phyloP scores from a whole-genome alignment of 2,329 filamentous ascomycete genomes.

The Ophidiomyces ophidiicola region DNA sequence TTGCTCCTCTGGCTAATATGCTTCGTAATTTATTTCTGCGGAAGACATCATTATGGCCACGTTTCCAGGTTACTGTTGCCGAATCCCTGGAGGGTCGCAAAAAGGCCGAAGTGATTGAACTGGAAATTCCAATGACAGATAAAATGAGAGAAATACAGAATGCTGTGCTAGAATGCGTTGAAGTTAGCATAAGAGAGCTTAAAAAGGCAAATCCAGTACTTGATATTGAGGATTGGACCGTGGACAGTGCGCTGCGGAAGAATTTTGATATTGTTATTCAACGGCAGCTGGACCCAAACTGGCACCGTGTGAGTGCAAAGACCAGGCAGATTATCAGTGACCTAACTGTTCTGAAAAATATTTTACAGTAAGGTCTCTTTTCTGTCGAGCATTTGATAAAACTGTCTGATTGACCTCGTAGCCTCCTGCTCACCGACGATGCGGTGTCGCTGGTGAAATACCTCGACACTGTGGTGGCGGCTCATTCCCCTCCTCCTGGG shows the following conservation, averaged over 20 bases:
- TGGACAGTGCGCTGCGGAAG: slow-evolving; percentile 81
- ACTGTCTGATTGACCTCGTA: slow-evolving; percentile 19
- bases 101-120: slow-evolving; percentile 91
- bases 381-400: not conserved
- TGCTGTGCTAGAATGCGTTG: slow-evolving; percentile 89
- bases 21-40: slow-evolving; percentile 84
- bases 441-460: slow-evolving; percentile 85
- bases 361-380: slow-evolving; percentile 50
- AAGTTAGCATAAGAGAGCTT: slow-evolving; percentile 84
- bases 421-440: slow-evolving; percentile 68
- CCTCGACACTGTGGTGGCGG: slow-evolving; percentile 83
- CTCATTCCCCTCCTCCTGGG: slow-evolving; percentile 75
- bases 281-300: slow-evolving; percentile 85
- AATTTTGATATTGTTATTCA: slow-evolving; percentile 85
- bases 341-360: slow-evolving; percentile 65
- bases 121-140: slow-evolving; percentile 92
- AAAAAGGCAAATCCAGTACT: slow-evolving; percentile 82
- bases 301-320: slow-evolving; percentile 92
- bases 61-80: slow-evolving; percentile 84
- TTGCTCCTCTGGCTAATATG: slow-evolving; percentile 76
- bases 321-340: slow-evolving; percentile 91
- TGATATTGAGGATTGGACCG: slow-evolving; percentile 93
- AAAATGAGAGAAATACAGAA: slow-evolving; percentile 88
- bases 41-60: slow-evolving; percentile 80
- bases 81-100: slow-evolving; percentile 79